phyloP scores from a whole-genome alignment of 148 eudicot genomes.

The Nepenthes mirabilis region DNA sequence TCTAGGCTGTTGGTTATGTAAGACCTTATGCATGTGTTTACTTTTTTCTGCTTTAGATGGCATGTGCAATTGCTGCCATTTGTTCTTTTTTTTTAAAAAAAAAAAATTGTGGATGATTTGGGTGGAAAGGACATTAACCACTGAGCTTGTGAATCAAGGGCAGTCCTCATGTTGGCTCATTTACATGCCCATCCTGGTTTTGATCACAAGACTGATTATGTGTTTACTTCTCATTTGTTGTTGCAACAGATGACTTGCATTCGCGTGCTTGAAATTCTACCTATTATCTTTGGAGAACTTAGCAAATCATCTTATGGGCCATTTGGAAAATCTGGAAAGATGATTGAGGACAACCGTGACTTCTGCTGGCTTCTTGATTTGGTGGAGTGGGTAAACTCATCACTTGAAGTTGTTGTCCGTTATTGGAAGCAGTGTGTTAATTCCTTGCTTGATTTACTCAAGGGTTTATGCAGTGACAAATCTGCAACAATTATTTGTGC shows the following conservation, averaged over 20 bases:
- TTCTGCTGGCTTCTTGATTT: slow-evolving; percentile 76
- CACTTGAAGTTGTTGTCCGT: slow-evolving; percentile 58
- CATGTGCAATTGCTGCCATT: too few species aligned
- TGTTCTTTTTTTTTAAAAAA: too few species aligned
- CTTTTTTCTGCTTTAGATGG: too few species aligned
- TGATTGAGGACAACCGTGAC: slow-evolving; percentile 12
- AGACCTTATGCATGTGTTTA: too few species aligned
- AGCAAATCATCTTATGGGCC: slow-evolving; percentile 14
- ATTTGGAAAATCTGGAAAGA: slow-evolving; percentile 16
- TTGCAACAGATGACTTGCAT: slow-evolving; percentile 83
- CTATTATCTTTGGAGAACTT: slow-evolving; percentile 50
- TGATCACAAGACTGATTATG: too few species aligned
- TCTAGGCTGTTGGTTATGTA: too few species aligned
- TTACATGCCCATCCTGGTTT: not conserved
- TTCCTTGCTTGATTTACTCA: slow-evolving; percentile 47
- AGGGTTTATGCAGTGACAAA: slow-evolving; percentile 33
- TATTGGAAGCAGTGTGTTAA: slow-evolving; percentile 80
- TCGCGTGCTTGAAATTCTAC: slow-evolving; percentile 77
- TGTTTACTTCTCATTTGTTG: slow-evolving; percentile 6
- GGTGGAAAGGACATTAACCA: too few species aligned
- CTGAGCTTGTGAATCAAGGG: too few species aligned
- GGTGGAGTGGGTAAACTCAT: slow-evolving; percentile 81
- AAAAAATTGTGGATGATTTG: too few species aligned
- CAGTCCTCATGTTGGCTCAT: not conserved
- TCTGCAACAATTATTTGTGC: slow-evolving; percentile 26